Evolutionary conservation across 441 rosid species (phyloP), one percentile per base, ranked within the genome.

Genomic region (Euphorbia schlechtendalii): DNA sequence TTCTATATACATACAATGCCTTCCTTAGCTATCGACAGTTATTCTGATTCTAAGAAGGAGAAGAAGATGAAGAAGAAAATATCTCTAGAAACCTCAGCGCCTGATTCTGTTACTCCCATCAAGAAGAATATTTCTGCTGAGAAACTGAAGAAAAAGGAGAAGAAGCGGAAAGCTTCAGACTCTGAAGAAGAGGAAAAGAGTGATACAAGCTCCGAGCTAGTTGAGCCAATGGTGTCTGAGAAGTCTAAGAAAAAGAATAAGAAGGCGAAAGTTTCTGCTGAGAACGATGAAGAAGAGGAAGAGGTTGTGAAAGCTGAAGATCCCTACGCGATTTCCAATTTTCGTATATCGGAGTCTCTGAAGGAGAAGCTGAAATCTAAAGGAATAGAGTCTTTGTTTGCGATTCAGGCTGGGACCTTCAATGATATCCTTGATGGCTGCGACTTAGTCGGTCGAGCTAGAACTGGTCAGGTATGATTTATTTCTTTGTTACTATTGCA

Each of bases 401-500:
- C 98, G 1, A 94, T 94, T 77, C 98, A 91, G 71, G 99, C 99
- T n/a, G 74, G 62, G 72, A 94, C 98, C 1, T 94, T 89, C 56
- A 78, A 83, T 62, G 88, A 77, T 72, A 70, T 94, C 70, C 84
- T 85, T 9, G 84, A 82, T 56, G 99, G 98, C 28, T 77, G 81
- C 70, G 99, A 94, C 71, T 79, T 94, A 80, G 94, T 94, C 53
- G 98, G 98, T 10, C 79, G 98, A 1, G 97, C 99, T 17, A 94
- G 96, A 6, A 93, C 99, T 48, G 99, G 98, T 56, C 98, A 91
- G 96, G 96, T 89, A 71, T 43, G 40, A 4, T 60, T 48, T 30
- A 7, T 51, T 28, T 15, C 4, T 38, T 30, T 28, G 7, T 7
- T 38, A 3, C 6, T 2, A 5, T 55, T 34, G 4, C 10, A 24